Evolutionary conservation across 768 basidiomycete species (phyloP), one percentile per base, ranked within the genome.

Genomic region (Austroboletus eburneus): DNA sequence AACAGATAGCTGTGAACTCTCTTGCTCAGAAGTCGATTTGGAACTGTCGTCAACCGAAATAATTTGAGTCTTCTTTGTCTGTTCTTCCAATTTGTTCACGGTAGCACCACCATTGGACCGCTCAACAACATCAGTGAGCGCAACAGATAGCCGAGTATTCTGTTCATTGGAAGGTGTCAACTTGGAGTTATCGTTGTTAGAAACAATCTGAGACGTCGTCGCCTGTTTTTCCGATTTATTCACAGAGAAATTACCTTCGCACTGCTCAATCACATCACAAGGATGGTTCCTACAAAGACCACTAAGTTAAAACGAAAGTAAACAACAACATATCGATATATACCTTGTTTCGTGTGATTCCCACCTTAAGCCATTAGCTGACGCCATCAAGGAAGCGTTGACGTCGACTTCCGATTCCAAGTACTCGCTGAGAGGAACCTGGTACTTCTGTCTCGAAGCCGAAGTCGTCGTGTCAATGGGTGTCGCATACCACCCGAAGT

Each of bases 401-500:
- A 3, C n/a, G 8, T 45, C 24, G 12, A 10, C 20, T 8, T 43
- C 27, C 1, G 37, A n/a, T 22, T 24, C 23, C 39, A 61, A 22
- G 20, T 55, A 49, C 23, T 39, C 29, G 49, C 43, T 55, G 13
- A 52, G 42, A 48, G 60, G 60, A 0, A 60, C 61, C 34, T 44
- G 45, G 39, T 61, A 61, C 35, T 43, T 44, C 6, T 13, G 44
- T 16, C 17, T 25, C 4, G 35, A 2, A 12, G 16, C 37, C 22
- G 49, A 22, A 5, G 16, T 16, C 16, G 17, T 33, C 20, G 27
- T n/a, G n/a, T n/a, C n/a, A n/a, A n/a, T 22, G 17, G 36, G 46
- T 8, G 20, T 23, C 21, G 21, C 49, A 33, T 45, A 39, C 51
- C 47, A 59, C 2, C 38, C 5, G 18, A 36, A 13, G 20, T 32